Conservation (phyloP, 225 moss, liverwort and hornwort genomes). For the Neckera pumila region DNA sequence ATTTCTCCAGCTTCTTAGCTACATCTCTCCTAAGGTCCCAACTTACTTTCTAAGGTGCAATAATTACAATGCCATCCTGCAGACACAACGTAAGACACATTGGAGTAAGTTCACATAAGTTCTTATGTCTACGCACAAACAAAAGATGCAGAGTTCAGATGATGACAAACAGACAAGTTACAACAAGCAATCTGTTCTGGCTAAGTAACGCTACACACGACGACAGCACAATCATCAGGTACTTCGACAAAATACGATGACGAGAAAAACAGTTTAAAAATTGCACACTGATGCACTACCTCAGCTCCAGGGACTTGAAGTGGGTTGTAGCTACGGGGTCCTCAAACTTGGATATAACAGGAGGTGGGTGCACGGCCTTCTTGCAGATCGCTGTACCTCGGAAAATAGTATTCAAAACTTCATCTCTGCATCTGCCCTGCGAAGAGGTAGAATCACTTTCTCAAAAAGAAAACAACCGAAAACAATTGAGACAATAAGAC, state of each 20-base stretch:
- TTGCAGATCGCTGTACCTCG: slow-evolving; percentile 70
- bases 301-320: slow-evolving; percentile 43
- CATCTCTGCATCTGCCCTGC: slow-evolving; percentile 37
- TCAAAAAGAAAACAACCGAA: not conserved
- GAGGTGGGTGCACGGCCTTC: slow-evolving; percentile 73
- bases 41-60: too few relatives aligned
- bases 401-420: slow-evolving; percentile 90
- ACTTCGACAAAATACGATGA: not conserved
- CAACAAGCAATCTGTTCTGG: not conserved
- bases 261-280: not conserved
- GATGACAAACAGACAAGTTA: too few relatives aligned
- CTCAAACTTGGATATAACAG: slow-evolving; percentile 72
- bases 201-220: not conserved
- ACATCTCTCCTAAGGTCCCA: too few relatives aligned
- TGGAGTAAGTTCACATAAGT: too few relatives aligned
- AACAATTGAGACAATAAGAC: too few relatives aligned
- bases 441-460: not conserved
- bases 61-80: too few relatives aligned
- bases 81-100: too few relatives aligned
- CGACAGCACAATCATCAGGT: not conserved
- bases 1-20: too few relatives aligned
- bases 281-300: slow-evolving; percentile 15
- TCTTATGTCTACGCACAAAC: too few relatives aligned
- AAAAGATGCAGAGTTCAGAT: too few relatives aligned
- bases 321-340: slow-evolving; percentile 62